These are phyloP conservation scores for Penicillium vulpinum DNA, from an alignment of 2,329 filamentous ascomycete species.

Conservation along the genomic window DNA sequence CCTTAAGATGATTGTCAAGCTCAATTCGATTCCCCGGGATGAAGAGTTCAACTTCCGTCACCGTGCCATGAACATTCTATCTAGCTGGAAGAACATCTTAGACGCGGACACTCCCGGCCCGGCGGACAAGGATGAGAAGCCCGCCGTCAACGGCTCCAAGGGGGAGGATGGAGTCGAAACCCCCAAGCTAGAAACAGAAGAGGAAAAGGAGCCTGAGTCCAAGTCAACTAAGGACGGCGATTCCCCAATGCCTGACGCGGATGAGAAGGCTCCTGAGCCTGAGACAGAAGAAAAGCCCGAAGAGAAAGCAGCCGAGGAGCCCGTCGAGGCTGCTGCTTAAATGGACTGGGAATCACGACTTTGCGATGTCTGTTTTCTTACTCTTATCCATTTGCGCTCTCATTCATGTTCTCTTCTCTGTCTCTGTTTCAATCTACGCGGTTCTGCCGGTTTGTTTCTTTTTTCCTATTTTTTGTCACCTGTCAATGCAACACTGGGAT, in stretches of 20 bases:
- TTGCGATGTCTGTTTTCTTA: conserved; percentile 6
- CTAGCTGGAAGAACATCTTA: conserved; percentile 86
- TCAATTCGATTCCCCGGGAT: conserved; percentile 81
- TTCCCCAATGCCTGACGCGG: conserved; percentile 41
- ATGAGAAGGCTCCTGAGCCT: conserved; percentile 32
- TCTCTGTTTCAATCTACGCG: conserved; percentile 10
- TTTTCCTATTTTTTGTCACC: conserved; percentile 7
- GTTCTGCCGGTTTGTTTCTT: conserved; percentile 6
- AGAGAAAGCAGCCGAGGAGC: conserved; percentile 28
- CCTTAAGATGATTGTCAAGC: conserved; percentile 87
- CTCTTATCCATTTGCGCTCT: conserved; percentile 4
- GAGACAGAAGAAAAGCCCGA: conserved; percentile 34
- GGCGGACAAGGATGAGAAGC: conserved; percentile 47
- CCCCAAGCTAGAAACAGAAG: conserved; percentile 32
- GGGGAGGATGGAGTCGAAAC: conserved; percentile 36
- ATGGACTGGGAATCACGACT: conserved; percentile 8
- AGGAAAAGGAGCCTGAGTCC: conserved; percentile 37
- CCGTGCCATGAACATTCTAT: conserved; percentile 75
- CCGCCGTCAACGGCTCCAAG: conserved; percentile 46
- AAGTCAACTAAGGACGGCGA: conserved; percentile 37
- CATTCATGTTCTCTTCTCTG: conserved; percentile 21
- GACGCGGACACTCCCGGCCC: conserved; percentile 55
- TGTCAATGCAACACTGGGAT: conserved; percentile 16
- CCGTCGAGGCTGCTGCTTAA: conserved; percentile 32
- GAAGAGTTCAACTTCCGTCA: conserved; percentile 87